These are phyloP conservation scores for Crithidia expoeki DNA, from an alignment of 208 protist genomes.

Conservation along the genomic window DNA sequence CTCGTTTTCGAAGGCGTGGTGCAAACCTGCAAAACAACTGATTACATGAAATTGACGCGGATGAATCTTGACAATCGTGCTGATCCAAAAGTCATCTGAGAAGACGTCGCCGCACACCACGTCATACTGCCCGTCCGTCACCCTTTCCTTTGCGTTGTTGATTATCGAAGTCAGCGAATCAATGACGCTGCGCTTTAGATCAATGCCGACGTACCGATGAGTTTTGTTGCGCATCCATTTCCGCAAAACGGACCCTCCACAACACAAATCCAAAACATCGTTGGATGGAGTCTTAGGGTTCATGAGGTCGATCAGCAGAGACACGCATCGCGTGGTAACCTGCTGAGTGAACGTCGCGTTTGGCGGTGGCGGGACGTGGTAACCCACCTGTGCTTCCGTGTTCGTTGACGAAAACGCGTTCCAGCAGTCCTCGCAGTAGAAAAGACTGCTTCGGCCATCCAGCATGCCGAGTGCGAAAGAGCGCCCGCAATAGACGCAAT, in stretches of 20 bases:
- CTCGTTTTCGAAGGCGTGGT: slow-evolving; percentile 77
- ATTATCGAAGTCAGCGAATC: slow-evolving; percentile 49
- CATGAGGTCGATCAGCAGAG: slow-evolving; percentile 77
- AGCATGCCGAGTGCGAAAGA: slow-evolving; percentile 63
- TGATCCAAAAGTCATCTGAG: slow-evolving; percentile 75
- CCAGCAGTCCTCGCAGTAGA: slow-evolving; percentile 89
- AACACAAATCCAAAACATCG: slow-evolving; percentile 89
- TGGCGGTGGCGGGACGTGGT: slow-evolving; percentile 74
- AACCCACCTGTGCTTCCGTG: slow-evolving; percentile 65
- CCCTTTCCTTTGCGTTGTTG: slow-evolving; percentile 44
- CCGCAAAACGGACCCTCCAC: slow-evolving; percentile 70
- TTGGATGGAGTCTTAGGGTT: slow-evolving; percentile 73
- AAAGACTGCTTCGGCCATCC: slow-evolving; percentile 58
- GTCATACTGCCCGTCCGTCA: slow-evolving; percentile 55
- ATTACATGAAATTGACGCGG: slow-evolving; percentile 85
- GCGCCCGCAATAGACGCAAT: slow-evolving; percentile 81
- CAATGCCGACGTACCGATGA: slow-evolving; percentile 74
- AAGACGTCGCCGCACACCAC: slow-evolving; percentile 82
- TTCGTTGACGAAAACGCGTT: slow-evolving; percentile 69
- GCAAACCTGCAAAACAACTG: slow-evolving; percentile 75
- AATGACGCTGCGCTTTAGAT: slow-evolving; percentile 67
- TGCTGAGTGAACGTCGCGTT: slow-evolving; percentile 77
- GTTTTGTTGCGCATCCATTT: slow-evolving; percentile 91
- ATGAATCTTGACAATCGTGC: slow-evolving; percentile 76
- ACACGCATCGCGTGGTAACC: slow-evolving; percentile 74